Conservation (phyloP, 441 rosid species). For the Brassica balearica region DNA sequence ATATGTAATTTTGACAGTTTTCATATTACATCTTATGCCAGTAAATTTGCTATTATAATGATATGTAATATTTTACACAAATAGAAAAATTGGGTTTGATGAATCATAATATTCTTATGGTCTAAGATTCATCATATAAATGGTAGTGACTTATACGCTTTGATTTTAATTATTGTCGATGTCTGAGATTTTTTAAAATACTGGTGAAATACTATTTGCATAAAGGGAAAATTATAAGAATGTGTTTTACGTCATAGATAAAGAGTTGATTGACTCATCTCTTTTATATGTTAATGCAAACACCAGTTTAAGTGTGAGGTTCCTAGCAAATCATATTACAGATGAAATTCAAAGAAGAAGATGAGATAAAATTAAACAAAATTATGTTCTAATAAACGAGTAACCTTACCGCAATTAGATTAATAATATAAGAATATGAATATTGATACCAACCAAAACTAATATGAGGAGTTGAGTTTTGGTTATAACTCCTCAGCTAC, state of each 20-base stretch:
- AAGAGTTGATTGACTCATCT: not conserved
- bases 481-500: slow-evolving; percentile 31
- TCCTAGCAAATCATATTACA: not conserved
- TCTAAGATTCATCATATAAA: not conserved
- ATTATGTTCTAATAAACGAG: not conserved
- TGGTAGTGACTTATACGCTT: not conserved
- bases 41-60: not conserved
- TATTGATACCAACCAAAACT: not conserved
- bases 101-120: not conserved
- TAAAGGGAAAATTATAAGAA: not conserved
- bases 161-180: not conserved
- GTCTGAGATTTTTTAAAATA: not conserved
- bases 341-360: not conserved
- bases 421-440: not conserved
- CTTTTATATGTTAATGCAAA: slow-evolving; percentile 1
- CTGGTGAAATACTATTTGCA: not conserved
- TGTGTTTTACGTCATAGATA: not conserved
- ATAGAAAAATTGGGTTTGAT: not conserved
- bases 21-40: slow-evolving; percentile 5
- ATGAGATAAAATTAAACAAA: not conserved
- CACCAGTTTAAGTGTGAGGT: not conserved
- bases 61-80: not conserved
- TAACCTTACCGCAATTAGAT: not conserved
- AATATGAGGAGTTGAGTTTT: slow-evolving; percentile 10
- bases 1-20: not conserved